These are phyloP conservation scores for Picea engelmannii DNA, from an alignment of 83 land plant species.

Conservation along the genomic window DNA sequence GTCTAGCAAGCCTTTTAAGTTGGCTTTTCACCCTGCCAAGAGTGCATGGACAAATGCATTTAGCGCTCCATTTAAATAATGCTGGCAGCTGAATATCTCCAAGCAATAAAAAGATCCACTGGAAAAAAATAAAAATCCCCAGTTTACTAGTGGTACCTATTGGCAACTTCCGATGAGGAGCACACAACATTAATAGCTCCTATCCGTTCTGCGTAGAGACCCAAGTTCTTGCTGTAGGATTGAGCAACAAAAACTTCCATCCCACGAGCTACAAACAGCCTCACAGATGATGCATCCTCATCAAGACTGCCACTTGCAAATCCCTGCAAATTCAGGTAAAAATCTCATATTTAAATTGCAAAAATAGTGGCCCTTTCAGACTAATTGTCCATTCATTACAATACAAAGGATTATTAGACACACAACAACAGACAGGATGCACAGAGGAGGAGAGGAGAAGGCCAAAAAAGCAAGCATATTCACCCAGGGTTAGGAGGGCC, in stretches of 20 bases:
- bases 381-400: too few relatives aligned
- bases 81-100: neutral
- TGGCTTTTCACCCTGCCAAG: constrained; percentile 90
- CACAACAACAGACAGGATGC: too few relatives aligned
- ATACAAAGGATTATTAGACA: too few relatives aligned
- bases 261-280: constrained; percentile 84
- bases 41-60: neutral
- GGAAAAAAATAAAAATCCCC: too few relatives aligned
- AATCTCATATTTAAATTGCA: too few relatives aligned
- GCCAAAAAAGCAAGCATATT: too few relatives aligned
- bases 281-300: constrained; percentile 46
- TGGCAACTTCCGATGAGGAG: constrained; percentile 75
- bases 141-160: neutral
- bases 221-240: constrained; percentile 82
- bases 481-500: too few relatives aligned
- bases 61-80: neutral
- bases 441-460: too few relatives aligned
- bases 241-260: constrained; percentile 92
- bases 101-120: too few relatives aligned
- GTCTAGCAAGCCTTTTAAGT: constrained; percentile 88
- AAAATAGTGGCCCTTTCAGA: too few relatives aligned
- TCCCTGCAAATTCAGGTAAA: too few relatives aligned
- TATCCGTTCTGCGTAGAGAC: constrained; percentile 93
- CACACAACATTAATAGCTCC: constrained; percentile 93
- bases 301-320: too few relatives aligned